These are phyloP conservation scores for Mollisia scopiformis DNA, from an alignment of 2,329 filamentous ascomycete species.

Conservation along the genomic window DNA sequence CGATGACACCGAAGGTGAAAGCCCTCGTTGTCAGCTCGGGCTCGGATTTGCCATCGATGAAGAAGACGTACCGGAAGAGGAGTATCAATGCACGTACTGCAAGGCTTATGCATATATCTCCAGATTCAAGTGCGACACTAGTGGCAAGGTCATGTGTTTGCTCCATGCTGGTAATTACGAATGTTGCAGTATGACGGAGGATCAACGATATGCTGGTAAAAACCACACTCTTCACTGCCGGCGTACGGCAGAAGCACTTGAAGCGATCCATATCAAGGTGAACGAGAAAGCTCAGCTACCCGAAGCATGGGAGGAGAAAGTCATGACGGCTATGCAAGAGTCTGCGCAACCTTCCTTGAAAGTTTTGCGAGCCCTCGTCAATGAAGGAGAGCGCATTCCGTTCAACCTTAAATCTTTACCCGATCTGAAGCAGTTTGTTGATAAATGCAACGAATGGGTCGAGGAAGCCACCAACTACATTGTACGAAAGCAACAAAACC, in stretches of 20 bases:
- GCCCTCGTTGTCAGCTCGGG: slow-evolving; percentile 57
- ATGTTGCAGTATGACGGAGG: slow-evolving; percentile 73
- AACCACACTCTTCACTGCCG: slow-evolving; percentile 80
- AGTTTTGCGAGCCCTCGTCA: slow-evolving; percentile 77
- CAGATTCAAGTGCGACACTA: slow-evolving; percentile 81
- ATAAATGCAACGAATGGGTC: slow-evolving; percentile 96
- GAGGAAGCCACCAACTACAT: slow-evolving; percentile 97
- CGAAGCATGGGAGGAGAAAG: slow-evolving; percentile 88
- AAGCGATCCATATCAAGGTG: slow-evolving; percentile 71
- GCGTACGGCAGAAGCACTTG: slow-evolving; percentile 72
- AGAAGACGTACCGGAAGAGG: slow-evolving; percentile 81
- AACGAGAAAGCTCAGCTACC: slow-evolving; percentile 85
- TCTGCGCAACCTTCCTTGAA: slow-evolving; percentile 86
- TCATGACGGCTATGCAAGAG: slow-evolving; percentile 81
- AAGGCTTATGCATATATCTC: slow-evolving; percentile 92
- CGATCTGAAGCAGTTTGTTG: slow-evolving; percentile 85
- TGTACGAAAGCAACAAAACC: slow-evolving; percentile 95
- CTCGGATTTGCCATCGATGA: slow-evolving; percentile 69
- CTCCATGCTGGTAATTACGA: slow-evolving; percentile 78
- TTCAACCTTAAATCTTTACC: slow-evolving; percentile 83
- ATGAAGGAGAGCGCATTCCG: slow-evolving; percentile 95
- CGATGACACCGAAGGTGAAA: slow-evolving; percentile 32
- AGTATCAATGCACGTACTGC: slow-evolving; percentile 90
- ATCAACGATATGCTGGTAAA: slow-evolving; percentile 68
- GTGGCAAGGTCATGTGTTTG: slow-evolving; percentile 81